Evolutionary conservation across 352 stramenopile genomes (phyloP).

Genomic region (Globisporangium sylvaticum): DNA sequence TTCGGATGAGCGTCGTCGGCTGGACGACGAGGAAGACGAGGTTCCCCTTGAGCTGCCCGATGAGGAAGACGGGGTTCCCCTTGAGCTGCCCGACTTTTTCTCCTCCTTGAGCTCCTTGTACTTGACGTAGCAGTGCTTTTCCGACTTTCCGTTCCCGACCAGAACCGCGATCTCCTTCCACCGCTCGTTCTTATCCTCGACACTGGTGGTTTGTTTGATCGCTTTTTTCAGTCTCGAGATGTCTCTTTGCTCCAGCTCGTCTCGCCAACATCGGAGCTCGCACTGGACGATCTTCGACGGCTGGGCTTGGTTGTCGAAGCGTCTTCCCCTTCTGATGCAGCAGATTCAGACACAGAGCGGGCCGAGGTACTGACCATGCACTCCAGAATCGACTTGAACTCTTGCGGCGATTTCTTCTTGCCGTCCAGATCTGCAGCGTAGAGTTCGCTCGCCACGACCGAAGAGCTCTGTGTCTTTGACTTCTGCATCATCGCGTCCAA

Average conservation of each 20-base stretch:
- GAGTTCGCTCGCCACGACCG: constrained; percentile 37
- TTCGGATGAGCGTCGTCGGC: constrained; percentile 11
- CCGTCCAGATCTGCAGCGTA: constrained; percentile 47
- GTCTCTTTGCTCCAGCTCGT: constrained; percentile 55
- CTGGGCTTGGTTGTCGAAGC: not conserved
- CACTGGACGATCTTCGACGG: constrained; percentile 16
- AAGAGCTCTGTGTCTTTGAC: constrained; percentile 15
- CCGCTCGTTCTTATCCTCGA: constrained; percentile 68
- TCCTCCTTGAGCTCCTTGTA: constrained; percentile 82
- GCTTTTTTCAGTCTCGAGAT: constrained; percentile 55
- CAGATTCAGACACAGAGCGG: not conserved
- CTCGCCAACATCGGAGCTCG: constrained; percentile 19
- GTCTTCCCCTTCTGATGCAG: not conserved
- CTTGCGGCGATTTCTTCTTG: constrained; percentile 33
- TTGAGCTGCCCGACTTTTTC: constrained; percentile 18
- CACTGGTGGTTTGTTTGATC: constrained; percentile 58
- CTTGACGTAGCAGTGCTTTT: constrained; percentile 83
- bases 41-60: constrained; percentile 16
- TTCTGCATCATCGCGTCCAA: constrained; percentile 54
- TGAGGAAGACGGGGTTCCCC: constrained; percentile 24
- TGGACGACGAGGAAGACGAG: constrained; percentile 18
- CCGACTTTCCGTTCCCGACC: constrained; percentile 59
- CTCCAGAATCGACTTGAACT: constrained; percentile 35
- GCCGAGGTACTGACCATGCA: constrained; percentile 30
- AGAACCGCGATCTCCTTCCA: constrained; percentile 65